Base-by-base conservation (phyloP, 2,329 filamentous ascomycete genomes). In the Cordyceps farinosa region DNA sequence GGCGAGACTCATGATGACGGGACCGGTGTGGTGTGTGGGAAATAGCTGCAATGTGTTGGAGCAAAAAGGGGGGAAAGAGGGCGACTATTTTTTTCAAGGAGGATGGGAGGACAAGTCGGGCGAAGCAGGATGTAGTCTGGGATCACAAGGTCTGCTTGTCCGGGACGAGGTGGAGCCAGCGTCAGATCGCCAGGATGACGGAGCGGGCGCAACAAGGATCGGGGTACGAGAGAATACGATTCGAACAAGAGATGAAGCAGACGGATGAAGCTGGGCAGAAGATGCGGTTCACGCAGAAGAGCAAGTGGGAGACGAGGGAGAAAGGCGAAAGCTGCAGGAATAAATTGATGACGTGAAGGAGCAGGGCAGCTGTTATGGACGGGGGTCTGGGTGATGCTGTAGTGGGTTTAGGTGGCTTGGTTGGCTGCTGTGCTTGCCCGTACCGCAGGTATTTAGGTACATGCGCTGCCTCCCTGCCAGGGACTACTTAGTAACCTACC, bases 331-430 rank as follows among this genome's bases (percentile, higher is more conserved):
- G n/a, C 15, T 53, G 58, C 58, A 61, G 58, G 48, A 53, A 54
- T 54, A 61, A 53, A 61, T 61, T 61, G 58, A 61, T 61, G 58
- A 61, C 58, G 58, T 61, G 58, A 61, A 61, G 58, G 50, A 61
- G 50, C 50, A 53, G 50, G 30, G 54, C 40, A 45, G 54, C 45
- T 34, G 54, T 30, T 40, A 57, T 47, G 1, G 36, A 17, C 38
- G 22, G 38, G 32, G 30, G n/a, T 36, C 9, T 32, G n/a, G 27
- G 36, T 55, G 22, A 29, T 53, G 50, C 32, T 53, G 8, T 10
- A 53, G 50, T n/a, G 10, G 30, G 48, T 27, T 34, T 36, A 32
- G 42, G n/a, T 7, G 45, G n/a, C 5, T 22, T 13, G 4, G n/a
- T n/a, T 27, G n/a, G n/a, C n/a, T 47, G 27, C 3, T 40, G 38